Base-by-base conservation (phyloP, 306 rosid species). In the Acacia crassicarpa region DNA sequence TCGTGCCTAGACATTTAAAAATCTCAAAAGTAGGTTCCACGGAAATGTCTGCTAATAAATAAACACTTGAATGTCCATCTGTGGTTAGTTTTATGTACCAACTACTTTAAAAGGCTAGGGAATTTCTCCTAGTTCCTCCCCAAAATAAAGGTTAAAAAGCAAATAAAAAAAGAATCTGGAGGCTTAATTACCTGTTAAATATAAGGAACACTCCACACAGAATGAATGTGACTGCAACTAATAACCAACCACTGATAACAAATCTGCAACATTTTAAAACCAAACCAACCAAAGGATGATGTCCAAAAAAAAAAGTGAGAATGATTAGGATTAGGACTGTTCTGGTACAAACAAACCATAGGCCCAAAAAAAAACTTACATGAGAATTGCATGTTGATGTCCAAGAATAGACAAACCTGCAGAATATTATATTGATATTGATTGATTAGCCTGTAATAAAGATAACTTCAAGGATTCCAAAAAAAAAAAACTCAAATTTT, bases 201-300 rank as follows among this genome's bases (percentile, higher is more conserved):
- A 94, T 89, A 32, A 91, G 88, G 63, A 91, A 94, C 74, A 89
- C 91, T 75, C 98, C 98, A 79, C 94, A 92, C 77, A 94, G 97
- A 76, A 94, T 79, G 85, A 94, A 94, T 69, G 95, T 91, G 82
- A 89, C 40, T 15, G 93, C 94, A 44, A 94, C 95, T 35, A 94
- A 89, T 68, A 94, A 78, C 98, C 98, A 94, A 72, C 98, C 98
- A 70, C 93, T 87, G 66, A 94, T 35, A 70, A 94, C 87, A 83
- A 94, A 94, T 87, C 98, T 94, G 95, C 84, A 90, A 80, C 46
- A 76, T 73, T 74, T 77, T 13, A 72, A 23, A 35, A 38, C 86
- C 81, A 82, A 66, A 84, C n/a, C n/a, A n/a, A n/a, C n/a, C n/a
- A n/a, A n/a, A n/a, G n/a, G n/a, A n/a, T n/a, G n/a, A n/a, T n/a